These are phyloP conservation scores for Tylopilus sp. DNA, from an alignment of 1,284 basidiomycete genomes.

Conservation along the genomic window DNA sequence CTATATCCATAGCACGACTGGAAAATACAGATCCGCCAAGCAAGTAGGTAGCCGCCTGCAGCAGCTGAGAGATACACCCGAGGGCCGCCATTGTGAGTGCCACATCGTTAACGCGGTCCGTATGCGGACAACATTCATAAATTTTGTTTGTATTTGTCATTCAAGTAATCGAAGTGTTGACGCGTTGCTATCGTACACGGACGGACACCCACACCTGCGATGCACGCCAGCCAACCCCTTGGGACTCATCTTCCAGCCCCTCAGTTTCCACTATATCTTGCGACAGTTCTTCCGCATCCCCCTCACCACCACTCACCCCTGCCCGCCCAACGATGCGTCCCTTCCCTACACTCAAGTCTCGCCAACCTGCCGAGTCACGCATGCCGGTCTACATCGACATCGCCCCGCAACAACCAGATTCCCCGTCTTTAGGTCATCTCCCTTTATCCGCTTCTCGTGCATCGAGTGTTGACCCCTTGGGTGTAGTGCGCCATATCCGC, in stretches of 20 bases:
- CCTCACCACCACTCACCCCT: slow-evolving; percentile 39
- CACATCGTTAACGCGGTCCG: slow-evolving; percentile 12
- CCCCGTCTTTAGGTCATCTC: slow-evolving; percentile 20
- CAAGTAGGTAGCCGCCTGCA: slow-evolving; percentile 72
- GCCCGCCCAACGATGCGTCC: slow-evolving; percentile 27
- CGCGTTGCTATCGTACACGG: slow-evolving; percentile 33
- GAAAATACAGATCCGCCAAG: slow-evolving; percentile 62
- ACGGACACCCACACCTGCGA: slow-evolving; percentile 19
- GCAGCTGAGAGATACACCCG: slow-evolving; percentile 63
- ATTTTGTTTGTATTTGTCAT: slow-evolving; percentile 34
- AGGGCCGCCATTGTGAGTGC: slow-evolving; percentile 59
- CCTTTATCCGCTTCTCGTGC: slow-evolving; percentile 12
- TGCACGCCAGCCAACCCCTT: slow-evolving; percentile 18
- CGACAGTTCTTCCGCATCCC: slow-evolving; percentile 39
- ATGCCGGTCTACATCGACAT: slow-evolving; percentile 60
- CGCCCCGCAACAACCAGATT: slow-evolving; percentile 35
- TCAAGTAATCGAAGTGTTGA: slow-evolving; percentile 34
- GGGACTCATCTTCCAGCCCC: slow-evolving; percentile 26
- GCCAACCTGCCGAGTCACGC: slow-evolving; percentile 31
- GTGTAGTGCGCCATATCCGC: slow-evolving; percentile 48
- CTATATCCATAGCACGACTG: slow-evolving; percentile 60
- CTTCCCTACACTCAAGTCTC: slow-evolving; percentile 17
- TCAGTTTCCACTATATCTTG: slow-evolving; percentile 32
- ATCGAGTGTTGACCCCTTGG: slow-evolving; percentile 33
- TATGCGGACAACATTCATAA: slow-evolving; percentile 32